Conservation (phyloP, 2,329 filamentous ascomycete genomes). For the Rhinocladiella similis region DNA sequence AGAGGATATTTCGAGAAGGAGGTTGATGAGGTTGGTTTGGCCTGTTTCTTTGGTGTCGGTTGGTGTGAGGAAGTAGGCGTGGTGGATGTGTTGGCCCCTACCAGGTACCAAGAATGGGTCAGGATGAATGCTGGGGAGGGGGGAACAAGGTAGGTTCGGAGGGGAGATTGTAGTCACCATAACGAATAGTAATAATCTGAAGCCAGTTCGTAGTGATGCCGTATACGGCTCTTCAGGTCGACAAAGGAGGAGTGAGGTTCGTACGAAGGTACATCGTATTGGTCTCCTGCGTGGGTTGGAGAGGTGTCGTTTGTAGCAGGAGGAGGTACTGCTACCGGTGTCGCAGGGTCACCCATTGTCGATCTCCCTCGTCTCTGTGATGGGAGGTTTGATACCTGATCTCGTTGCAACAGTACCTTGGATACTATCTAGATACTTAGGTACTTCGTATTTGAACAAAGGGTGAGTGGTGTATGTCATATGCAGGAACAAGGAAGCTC, state of each 20-base stretch:
- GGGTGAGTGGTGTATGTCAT: too few species aligned
- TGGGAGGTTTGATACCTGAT: too few species aligned
- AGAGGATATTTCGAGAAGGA: conserved; percentile 53
- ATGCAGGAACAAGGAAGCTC: too few species aligned
- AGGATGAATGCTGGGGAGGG: conserved; percentile 3
- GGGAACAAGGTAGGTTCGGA: background rate
- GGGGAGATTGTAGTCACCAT: conserved; percentile 39
- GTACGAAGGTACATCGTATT: conserved; percentile 26
- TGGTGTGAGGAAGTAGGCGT: conserved; percentile 58
- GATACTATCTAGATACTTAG: too few species aligned
- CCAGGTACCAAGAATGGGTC: background rate
- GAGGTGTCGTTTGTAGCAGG: background rate
- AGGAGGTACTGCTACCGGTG: background rate
- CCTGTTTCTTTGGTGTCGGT: conserved; percentile 59
- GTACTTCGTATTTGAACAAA: too few species aligned
- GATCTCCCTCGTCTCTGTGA: too few species aligned
- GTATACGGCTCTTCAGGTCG: conserved; percentile 58
- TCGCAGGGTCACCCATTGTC: conserved; percentile 4
- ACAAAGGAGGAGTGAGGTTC: conserved; percentile 25
- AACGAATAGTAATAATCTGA: conserved; percentile 63
- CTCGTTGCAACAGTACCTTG: too few species aligned
- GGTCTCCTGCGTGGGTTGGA: conserved; percentile 15
- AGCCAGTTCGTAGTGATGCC: conserved; percentile 61
- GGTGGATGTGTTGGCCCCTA: conserved; percentile 65
- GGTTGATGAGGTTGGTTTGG: conserved; percentile 58